Evolutionary conservation across 306 rosid species (phyloP), one percentile per base, ranked within the genome.

Genomic region (Arachis stenosperma): DNA sequence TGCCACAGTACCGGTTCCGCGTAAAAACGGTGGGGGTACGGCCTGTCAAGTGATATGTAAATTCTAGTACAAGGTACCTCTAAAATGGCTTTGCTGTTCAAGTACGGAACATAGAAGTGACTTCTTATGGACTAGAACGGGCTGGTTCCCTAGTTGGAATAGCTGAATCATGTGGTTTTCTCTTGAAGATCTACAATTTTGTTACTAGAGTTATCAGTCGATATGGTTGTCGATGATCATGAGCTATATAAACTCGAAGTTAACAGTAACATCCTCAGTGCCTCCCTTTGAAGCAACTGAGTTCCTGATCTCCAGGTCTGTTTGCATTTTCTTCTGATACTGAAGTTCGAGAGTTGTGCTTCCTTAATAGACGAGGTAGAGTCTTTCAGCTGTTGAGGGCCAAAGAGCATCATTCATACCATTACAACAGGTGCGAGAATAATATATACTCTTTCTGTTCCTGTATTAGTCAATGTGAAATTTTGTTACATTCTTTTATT

Each of bases 1-100:
- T 78, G 62, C 97, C 96, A 33, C 96, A 88, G 68, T 94, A 79
- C 69, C 84, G 89, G 12, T 90, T 89, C 76, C 97, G 95, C 67
- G 90, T 94, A 2, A 88, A 75, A 84, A 94, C 95, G 0, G 50
- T 90, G 17, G 97, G 97, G 51, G 89, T 91, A 11, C 87, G 93
- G 60, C 84, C 90, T 1, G 97, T 87, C 57, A 94, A 91, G 84
- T 89, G 86, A 94, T 17, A 70, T 46, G 37, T 33, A 33, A 43
- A 33, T 57, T 17, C 74, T 48, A 11, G 29, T 58, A n/a, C 55
- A 11, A 7, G 17, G 33, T 27, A 70, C 70, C 61, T 57, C 30
- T 40, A 29, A 29, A 40, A 67, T 75, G 62, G 73, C 57, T 44
- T 62, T 41, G 64, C 55, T 40, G 63, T 48, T 71, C 75, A n/a